Percentiles rank a stretch among this genome's conserved stretches.
These are phyloP conservation scores for Tricholoma matsutake DNA, from an alignment of 768 basidiomycete genomes.

Conservation along the genomic window DNA sequence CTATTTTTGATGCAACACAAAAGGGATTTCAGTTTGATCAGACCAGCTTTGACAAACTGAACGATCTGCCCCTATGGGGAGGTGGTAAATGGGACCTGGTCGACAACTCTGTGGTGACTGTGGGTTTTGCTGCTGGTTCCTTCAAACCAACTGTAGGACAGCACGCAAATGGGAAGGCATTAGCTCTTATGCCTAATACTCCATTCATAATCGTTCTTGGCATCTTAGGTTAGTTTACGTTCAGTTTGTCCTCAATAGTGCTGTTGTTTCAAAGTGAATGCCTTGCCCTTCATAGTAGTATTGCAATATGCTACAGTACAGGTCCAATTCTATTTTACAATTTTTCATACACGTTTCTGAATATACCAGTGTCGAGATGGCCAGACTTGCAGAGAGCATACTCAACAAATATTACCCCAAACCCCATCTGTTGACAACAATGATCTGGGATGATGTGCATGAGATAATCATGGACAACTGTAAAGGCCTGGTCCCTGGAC, in stretches of 20 bases:
- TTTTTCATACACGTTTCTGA: not conserved
- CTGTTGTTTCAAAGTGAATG: not conserved
- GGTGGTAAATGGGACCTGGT: not conserved
- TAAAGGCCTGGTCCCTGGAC: not conserved
- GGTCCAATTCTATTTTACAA: not conserved
- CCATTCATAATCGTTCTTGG: not conserved
- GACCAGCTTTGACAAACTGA: not conserved
- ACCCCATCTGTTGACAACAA: not conserved
- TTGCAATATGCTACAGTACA: not conserved
- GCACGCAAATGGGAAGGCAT: not conserved
- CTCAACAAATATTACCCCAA: not conserved
- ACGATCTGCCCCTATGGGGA: not conserved
- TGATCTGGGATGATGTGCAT: not conserved
- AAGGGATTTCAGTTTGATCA: not conserved
- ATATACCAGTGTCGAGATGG: not conserved
- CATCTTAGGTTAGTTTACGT: not conserved
- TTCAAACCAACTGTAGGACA: not conserved
- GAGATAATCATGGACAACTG: not conserved
- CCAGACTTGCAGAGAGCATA: not conserved
- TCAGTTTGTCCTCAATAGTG: not conserved
- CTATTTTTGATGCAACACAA: not conserved
- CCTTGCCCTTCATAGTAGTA: not conserved
- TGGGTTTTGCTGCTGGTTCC: not conserved
- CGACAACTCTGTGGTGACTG: not conserved
- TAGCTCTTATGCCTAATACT: not conserved